phyloP scores from a whole-genome alignment of 805 yeast species.

The Diddensiella santjacobensis region DNA sequence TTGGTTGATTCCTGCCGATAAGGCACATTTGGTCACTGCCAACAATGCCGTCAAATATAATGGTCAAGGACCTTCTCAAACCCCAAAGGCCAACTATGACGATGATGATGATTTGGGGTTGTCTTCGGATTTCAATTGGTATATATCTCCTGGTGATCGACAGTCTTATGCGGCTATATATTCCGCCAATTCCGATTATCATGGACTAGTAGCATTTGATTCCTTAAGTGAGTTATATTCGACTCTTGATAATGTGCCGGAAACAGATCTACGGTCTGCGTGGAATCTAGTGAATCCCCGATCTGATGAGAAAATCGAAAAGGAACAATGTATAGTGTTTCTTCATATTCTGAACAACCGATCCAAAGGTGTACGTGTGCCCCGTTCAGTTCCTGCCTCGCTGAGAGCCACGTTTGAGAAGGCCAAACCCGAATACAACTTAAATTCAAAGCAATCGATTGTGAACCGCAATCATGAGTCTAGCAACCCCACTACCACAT shows the following conservation, averaged over 20 bases:
- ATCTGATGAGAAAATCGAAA: slow-evolving; percentile 80
- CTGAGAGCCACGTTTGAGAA: slow-evolving; percentile 88
- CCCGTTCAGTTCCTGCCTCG: slow-evolving; percentile 91
- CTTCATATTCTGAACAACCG: slow-evolving; percentile 89
- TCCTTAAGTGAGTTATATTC: slow-evolving; percentile 65
- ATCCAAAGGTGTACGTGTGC: slow-evolving; percentile 77
- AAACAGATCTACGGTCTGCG: slow-evolving; percentile 79
- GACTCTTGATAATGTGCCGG: slow-evolving; percentile 69
- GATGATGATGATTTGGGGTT: slow-evolving; percentile 64
- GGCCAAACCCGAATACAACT: slow-evolving; percentile 64
- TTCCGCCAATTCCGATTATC: slow-evolving; percentile 65
- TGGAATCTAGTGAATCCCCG: slow-evolving; percentile 96
- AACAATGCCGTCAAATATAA: slow-evolving; percentile 49
- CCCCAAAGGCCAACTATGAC: slow-evolving; percentile 21
- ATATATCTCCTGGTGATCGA: slow-evolving; percentile 85
- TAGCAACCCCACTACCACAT: slow-evolving; percentile 12
- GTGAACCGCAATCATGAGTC: slow-evolving; percentile 25
- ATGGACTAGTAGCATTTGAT: slow-evolving; percentile 76
- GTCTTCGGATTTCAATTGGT: slow-evolving; percentile 86
- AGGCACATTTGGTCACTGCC: slow-evolving; percentile 81
- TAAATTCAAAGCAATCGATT: slow-evolving; percentile 48
- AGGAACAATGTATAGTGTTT: slow-evolving; percentile 86
- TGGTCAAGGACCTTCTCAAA: slow-evolving; percentile 4
- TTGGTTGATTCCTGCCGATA: slow-evolving; percentile 90
- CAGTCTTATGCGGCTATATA: slow-evolving; percentile 74